A percentile compares a stretch with the other conserved stretches of the same genome.
Evolutionary conservation across 495 filamentous ascomycete species (phyloP).

Genomic region (Poronia punctata): DNA sequence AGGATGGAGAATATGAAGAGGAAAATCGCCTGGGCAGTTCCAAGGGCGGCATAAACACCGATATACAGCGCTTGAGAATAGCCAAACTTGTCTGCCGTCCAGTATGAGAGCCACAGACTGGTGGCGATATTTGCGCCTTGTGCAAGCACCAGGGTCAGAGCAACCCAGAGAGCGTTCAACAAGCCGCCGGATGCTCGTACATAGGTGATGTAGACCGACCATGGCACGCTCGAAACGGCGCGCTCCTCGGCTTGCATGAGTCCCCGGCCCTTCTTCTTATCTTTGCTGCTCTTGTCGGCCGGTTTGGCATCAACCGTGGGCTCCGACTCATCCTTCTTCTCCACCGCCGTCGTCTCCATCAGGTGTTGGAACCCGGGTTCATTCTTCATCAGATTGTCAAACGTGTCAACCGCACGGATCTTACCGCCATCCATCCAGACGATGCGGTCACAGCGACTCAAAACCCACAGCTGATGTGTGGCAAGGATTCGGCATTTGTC

Average conservation of each 20-base stretch:
- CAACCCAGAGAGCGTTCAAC: constrained; percentile 57
- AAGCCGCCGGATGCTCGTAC: constrained; percentile 70
- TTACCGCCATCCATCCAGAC: constrained; percentile 83
- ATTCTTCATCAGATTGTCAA: constrained; percentile 72
- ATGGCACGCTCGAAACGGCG: constrained; percentile 72
- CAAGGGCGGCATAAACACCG: constrained; percentile 76
- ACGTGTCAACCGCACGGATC: constrained; percentile 80
- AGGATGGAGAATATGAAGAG: constrained; percentile 62
- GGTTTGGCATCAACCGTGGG: constrained; percentile 33
- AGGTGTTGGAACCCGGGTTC: constrained; percentile 69
- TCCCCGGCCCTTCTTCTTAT: constrained; percentile 52
- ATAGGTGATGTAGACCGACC: constrained; percentile 77
- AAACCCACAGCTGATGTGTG: constrained; percentile 90
- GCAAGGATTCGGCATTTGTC: constrained; percentile 86
- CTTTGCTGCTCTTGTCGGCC: constrained; percentile 51
- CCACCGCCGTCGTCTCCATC: constrained; percentile 75
- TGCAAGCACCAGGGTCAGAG: constrained; percentile 58
- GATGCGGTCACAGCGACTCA: constrained; percentile 82
- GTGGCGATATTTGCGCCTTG: constrained; percentile 83
- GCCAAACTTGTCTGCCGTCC: constrained; percentile 70
- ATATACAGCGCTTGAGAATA: constrained; percentile 69
- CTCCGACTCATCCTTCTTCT: constrained; percentile 45
- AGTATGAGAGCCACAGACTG: constrained; percentile 87
- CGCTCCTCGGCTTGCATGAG: constrained; percentile 92
- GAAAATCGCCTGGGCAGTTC: constrained; percentile 61